Evolutionary conservation across 2,329 filamentous ascomycete species (phyloP), one percentile per base, ranked within the genome.

Genomic region (Phialophora tarda): DNA sequence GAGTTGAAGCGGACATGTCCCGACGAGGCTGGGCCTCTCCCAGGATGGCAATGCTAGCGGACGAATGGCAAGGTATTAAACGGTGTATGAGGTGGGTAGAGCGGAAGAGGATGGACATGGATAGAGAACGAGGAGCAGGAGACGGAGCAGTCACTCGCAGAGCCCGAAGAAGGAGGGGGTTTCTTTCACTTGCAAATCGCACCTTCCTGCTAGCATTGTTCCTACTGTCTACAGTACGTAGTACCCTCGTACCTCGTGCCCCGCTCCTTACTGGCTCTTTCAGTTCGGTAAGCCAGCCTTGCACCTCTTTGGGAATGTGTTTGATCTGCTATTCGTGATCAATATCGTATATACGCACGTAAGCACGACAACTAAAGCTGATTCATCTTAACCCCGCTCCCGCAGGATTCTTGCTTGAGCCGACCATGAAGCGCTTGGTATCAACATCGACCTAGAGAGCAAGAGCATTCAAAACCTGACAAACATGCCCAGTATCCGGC

Each of bases 401-500:
- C 14, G 38, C 38, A 44, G 38, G 14, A 44, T 2, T 44, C 17
- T 44, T n/a, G 38, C 38, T 44, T 11, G 38, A n/a, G 38, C 38
- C 12, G 38, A 44, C 17, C 17, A 44, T 3, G 38, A 44, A 44
- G 14, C 38, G 38, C 10, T 12, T 11, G 34, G 11, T 38, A 38
- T 38, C 26, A 4, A 26, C 26, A 12, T 38, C 34, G 11, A 38
- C 10, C 34, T 11, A 38, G 10, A 12, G 10, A 8, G 32, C 32
- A 12, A 12, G 24, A 26, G 26, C 26, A 26, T 26, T 59, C 24
- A 21, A 65, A 57, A 65, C 28, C 1, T 7, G 12, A 48, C 60
- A 67, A 67, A 63, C 48, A 55, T 57, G 61, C 55, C 64, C 57
- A 67, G 61, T 14, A 10, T 30, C 28, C n/a, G 28, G 28, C 30